phyloP scores from a whole-genome alignment of 208 protist genomes.

The Histomonas meleagridis region DNA sequence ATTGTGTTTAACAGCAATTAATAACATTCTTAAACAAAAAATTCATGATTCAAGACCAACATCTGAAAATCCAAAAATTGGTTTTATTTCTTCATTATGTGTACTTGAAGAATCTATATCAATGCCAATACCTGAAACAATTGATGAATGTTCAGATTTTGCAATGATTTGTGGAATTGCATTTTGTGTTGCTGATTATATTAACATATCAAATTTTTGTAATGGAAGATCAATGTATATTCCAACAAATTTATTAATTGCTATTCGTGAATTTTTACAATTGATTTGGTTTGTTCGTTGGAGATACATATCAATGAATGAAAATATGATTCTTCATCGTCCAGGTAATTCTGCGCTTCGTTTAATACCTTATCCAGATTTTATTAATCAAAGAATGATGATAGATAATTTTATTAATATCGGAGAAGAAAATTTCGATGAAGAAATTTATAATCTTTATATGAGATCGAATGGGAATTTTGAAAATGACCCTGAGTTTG shows the following conservation, averaged over 20 bases:
- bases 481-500: not conserved
- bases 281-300: constrained; percentile 6
- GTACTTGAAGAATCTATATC: not conserved
- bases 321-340: not conserved
- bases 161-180: not conserved
- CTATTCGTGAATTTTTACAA: not conserved
- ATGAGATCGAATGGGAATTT: not conserved
- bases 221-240: not conserved
- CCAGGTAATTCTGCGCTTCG: not conserved
- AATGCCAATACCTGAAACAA: not conserved
- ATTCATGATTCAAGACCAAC: not conserved
- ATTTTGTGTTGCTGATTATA: not conserved
- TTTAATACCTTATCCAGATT: not conserved
- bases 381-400: not conserved
- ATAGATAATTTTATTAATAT: no score
- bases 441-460: constrained; percentile 1
- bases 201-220: not conserved
- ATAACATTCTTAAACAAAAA: constrained; percentile 14
- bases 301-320: not conserved
- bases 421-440: no score
- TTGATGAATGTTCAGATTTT: not conserved
- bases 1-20: not conserved
- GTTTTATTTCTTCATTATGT: not conserved
- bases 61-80: not conserved
- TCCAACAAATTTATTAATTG: not conserved